Percentiles rank a stretch among this genome's conserved stretches.
Evolutionary conservation across 2,329 filamentous ascomycete genomes (phyloP).

Genomic region (Parasarocladium wereldwijsianum): DNA sequence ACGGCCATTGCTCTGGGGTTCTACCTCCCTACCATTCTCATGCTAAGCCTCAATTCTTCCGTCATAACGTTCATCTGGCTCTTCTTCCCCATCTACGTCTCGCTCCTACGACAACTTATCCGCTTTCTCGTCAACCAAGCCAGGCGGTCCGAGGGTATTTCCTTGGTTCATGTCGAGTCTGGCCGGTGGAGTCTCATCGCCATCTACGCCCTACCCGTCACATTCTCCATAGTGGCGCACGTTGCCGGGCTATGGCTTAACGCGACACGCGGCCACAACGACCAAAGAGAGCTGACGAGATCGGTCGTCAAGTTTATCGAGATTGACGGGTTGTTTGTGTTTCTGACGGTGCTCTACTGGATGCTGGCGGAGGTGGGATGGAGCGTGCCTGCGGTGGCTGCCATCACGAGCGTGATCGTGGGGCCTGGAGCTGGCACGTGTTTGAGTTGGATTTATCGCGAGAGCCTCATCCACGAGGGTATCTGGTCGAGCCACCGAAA

Average conservation of each 20-base stretch:
- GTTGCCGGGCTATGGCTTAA: slow-evolving; percentile 24
- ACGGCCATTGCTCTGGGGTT: slow-evolving; percentile 31
- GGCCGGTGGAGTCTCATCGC: slow-evolving; percentile 20
- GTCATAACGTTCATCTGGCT: slow-evolving; percentile 29
- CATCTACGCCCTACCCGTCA: slow-evolving; percentile 30
- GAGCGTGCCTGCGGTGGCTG: slow-evolving; percentile 19
- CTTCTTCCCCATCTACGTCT: slow-evolving; percentile 35
- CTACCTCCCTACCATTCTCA: slow-evolving; percentile 27
- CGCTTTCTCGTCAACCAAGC: slow-evolving; percentile 12
- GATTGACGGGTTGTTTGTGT: slow-evolving; percentile 29
- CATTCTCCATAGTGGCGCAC: slow-evolving; percentile 28
- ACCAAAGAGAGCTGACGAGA: slow-evolving; percentile 34
- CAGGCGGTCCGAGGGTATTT: slow-evolving; percentile 12
- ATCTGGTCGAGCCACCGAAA: no score
- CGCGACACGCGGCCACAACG: slow-evolving; percentile 18
- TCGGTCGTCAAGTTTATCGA: slow-evolving; percentile 29
- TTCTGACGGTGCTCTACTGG: slow-evolving; percentile 36
- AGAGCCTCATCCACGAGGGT: slow-evolving; percentile 17
- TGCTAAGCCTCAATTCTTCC: slow-evolving; percentile 27
- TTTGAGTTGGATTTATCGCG: slow-evolving; percentile 24
- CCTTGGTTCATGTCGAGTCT: slow-evolving; percentile 27
- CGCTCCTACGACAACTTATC: slow-evolving; percentile 23
- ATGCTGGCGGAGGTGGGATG: slow-evolving; percentile 34
- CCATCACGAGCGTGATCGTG: slow-evolving; percentile 14
- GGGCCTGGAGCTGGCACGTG: slow-evolving; percentile 24